Base-by-base conservation (phyloP, 1,139 yeast species). In the Maudiozyma humilis region DNA sequence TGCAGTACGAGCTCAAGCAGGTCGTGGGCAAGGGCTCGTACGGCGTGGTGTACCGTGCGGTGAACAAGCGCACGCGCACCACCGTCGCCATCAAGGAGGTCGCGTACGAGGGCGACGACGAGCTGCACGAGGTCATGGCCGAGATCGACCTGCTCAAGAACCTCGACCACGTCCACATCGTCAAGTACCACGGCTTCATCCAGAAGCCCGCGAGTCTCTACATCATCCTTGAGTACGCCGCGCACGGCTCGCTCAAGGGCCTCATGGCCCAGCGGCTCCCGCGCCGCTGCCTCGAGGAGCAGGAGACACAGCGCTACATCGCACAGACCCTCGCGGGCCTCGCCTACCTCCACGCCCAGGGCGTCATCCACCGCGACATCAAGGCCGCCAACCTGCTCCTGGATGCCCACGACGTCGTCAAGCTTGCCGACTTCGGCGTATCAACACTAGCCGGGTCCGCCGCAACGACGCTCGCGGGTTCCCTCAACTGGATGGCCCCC, bases 401-500 rank as follows among this genome's bases (percentile, higher is more conserved):
- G 43, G 80, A 93, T n/a, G 78, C 78, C 46, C 83, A 82, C 35
- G 96, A 96, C 15, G 86, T 86, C 8, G 65, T 68, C n/a, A 87
- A 86, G 55, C 69, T 93, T 45, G 91, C 98, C 62, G 99, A 91
- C 63, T 91, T 91, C 66, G 99, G 99, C 2, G 98, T 91, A 10
- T 96, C 98, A 0, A 95, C 97, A 1, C 86, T 84, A 59, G 75
- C 86, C 19, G 77, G 91, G 1, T 70, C 82, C 12, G 77, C 79
- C 41, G 62, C 60, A 2, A 69, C 81, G 55, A 89, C 97, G 0
- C 83, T 89, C 68, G 97, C 94, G 0, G 99, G 99, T 1, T 91
- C 98, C 0, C 96, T 97, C 0, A 91, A 91, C 62, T 93, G 99
- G 99, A 93, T 93, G 99, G 98, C 97, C 0, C 98, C 98, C 0